A percentile compares a stretch with the other conserved stretches of the same genome.
phyloP scores from a whole-genome alignment of 345 rosid species.

The Firmiana major region DNA sequence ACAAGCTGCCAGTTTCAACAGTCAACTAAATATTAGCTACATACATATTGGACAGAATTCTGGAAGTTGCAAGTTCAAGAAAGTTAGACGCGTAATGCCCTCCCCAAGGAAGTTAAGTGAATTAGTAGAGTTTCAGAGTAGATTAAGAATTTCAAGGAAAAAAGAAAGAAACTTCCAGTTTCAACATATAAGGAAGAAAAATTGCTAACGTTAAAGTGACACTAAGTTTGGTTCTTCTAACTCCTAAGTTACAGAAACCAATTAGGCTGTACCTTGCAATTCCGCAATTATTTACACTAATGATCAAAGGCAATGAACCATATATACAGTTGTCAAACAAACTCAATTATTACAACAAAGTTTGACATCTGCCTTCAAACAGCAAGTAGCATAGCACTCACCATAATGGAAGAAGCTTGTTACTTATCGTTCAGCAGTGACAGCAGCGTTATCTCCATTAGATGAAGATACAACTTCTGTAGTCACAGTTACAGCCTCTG shows the following conservation, averaged over 20 bases:
- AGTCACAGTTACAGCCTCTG: slow-evolving; percentile 13
- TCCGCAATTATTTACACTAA: slow-evolving; percentile 3
- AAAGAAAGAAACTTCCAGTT: neutral
- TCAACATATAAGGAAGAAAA: neutral
- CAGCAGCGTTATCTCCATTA: slow-evolving; percentile 24
- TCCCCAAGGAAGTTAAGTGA: too few species aligned
- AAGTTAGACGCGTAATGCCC: too few species aligned
- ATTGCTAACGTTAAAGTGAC: neutral
- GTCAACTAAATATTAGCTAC: too few species aligned
- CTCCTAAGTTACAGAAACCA: slow-evolving; percentile 6
- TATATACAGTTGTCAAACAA: slow-evolving; percentile 16
- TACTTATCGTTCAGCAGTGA: slow-evolving; percentile 22
- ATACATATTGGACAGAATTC: too few species aligned
- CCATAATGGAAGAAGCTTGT: neutral
- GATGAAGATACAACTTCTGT: slow-evolving; percentile 19
- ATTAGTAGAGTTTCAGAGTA: too few species aligned
- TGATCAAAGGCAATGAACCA: neutral
- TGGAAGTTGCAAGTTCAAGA: too few species aligned
- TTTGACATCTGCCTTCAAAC: neutral
- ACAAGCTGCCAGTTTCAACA: neutral
- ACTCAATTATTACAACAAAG: slow-evolving; percentile 15
- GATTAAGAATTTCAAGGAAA: too few species aligned
- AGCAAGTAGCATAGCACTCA: neutral
- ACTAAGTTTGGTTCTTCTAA: neutral
- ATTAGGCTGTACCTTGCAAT: neutral